Base-by-base conservation (phyloP, 2,329 filamentous ascomycete species). In the Sarocladium oryzae region DNA sequence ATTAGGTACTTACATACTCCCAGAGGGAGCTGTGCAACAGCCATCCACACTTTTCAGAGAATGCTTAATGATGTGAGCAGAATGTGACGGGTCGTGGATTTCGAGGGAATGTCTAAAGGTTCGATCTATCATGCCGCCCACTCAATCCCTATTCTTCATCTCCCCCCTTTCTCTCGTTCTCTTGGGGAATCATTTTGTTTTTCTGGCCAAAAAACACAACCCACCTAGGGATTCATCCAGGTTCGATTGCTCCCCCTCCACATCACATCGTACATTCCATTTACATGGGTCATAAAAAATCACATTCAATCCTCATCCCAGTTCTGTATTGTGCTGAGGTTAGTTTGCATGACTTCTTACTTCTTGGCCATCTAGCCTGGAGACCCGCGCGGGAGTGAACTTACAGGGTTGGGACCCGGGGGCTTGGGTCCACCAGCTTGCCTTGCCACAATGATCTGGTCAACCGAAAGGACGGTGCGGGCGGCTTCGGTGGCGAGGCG, bases 401-500 rank as follows among this genome's bases (percentile, higher is more conserved):
- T 63, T 65, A 78, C 75, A 41, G 91, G 86, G 72, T 96, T 96
- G 59, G 90, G 93, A 43, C 88, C 91, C 26, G 93, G 93, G 52
- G 92, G 92, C 79, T 99, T 99, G 20, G 95, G 93, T 33, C 93
- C 93, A 65, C 93, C 93, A 45, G 95, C 93, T 74, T 97, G 93
- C 73, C 92, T 84, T 56, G 95, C 91, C 53, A 99, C 93, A 66
- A 99, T 99, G 65, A 99, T 99, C 74, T 99, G 95, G 71, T 99
- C 93, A 35, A 99, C 93, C 45, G 90, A 95, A 57, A 99, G 76
- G 26, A 99, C 87, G 45, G 93, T 99, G 62, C 93, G 82, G 50
- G 90, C 92, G 36, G 93, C 86, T 72, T 99, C 93, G 21, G 92
- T 96, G 33, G 93, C 95, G 57, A 99, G 78, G 74, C 93, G 93